Evolutionary conservation across 257 asterid species (phyloP), one percentile per base, ranked within the genome.

Genomic region (Penstemon barbatus): DNA sequence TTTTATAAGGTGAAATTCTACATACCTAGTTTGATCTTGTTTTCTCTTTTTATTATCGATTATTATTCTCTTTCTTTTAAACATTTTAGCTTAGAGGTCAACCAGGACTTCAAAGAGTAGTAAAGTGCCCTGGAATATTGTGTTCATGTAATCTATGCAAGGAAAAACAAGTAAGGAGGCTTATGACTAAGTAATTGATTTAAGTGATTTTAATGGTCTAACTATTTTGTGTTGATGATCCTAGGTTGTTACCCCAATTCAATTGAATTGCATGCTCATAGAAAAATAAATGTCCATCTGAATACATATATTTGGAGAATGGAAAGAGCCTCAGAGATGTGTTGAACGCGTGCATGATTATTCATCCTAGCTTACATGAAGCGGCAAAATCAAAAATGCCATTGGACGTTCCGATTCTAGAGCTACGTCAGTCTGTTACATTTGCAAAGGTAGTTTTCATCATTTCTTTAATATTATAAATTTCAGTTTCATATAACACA

Each of bases 271-370:
- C 98, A 93, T 65, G 97, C 98, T 0, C 80, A 73, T 57, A 88
- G 98, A 75, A 79, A 58, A 85, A 85, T 80, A 92, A 85, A 75
- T 87, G 89, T 15, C 96, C 97, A 51, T 83, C 95, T 18, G 97
- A 92, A 43, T 88, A 83, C 67, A 86, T 88, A 7, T 84, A 75
- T 80, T 77, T 92, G 85, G 88, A 85, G 49, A 92, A 90, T 61
- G 96, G 98, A 46, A 90, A 78, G 63, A 77, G 78, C 53, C 86
- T 92, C 5, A 76, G 87, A 64, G 97, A 92, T 37, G 89, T 92
- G 66, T 69, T 92, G 65, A 83, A 77, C 57, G 87, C 83, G 39
- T 92, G 98, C 79, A 92, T 81, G 71, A 78, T 53, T 76, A 84
- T 76, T 74, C 74, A 62, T 49, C 63, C 80, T 46, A 88, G 81